These are phyloP conservation scores for Backusella mclennaniae DNA, from an alignment of 192 early-diverging fungal genomes.

Conservation along the genomic window DNA sequence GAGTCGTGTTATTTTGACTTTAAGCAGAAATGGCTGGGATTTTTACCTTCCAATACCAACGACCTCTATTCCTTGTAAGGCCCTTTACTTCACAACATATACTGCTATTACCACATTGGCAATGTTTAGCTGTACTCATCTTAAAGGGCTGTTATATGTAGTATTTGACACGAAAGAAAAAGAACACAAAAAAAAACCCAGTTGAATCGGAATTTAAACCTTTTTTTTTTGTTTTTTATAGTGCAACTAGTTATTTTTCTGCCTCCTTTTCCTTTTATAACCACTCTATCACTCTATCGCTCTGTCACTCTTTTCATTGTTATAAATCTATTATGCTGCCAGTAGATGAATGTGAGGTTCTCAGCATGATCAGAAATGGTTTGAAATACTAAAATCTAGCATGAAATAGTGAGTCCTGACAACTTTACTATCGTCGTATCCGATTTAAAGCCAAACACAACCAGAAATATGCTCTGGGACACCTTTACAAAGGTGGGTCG, in stretches of 20 bases:
- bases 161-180: not conserved
- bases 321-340: not conserved
- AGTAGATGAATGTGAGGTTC: not conserved
- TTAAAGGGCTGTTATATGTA: not conserved
- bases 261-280: too few relatives aligned
- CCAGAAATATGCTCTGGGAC: not conserved
- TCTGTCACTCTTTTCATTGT: not conserved
- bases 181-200: not conserved
- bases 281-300: too few relatives aligned
- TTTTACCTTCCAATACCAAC: conserved; percentile 9
- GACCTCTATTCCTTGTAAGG: not conserved
- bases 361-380: not conserved
- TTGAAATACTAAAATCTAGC: not conserved
- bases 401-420: not conserved
- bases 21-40: not conserved
- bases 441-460: not conserved
- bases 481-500: not conserved
- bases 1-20: not conserved
- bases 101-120: not conserved
- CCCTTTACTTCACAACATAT: not conserved
- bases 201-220: not conserved
- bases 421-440: not conserved
- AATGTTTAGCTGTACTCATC: not conserved
- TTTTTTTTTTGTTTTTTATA: too few relatives aligned
- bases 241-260: too few relatives aligned